phyloP scores from a whole-genome alignment of 2,329 filamentous ascomycete species.

The Alternaria gaisen region DNA sequence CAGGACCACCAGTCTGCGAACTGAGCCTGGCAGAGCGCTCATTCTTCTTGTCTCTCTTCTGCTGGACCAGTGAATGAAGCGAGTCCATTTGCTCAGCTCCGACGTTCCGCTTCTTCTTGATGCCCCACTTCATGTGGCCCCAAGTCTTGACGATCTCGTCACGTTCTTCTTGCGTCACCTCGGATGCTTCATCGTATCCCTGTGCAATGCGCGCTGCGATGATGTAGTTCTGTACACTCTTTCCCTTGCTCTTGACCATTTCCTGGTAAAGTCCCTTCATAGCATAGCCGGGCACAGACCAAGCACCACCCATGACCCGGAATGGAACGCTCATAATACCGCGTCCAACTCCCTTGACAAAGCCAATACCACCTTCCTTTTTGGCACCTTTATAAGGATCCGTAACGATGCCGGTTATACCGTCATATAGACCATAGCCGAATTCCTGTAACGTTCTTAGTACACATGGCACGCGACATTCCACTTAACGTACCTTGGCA shows the following conservation, averaged over 20 bases:
- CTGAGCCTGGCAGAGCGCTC: constrained; percentile 44
- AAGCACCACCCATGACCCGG: constrained; percentile 76
- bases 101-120: constrained; percentile 65
- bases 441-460: constrained; percentile 64
- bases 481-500: constrained; percentile 63
- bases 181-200: constrained; percentile 71
- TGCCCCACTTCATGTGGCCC: constrained; percentile 67
- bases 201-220: constrained; percentile 78
- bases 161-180: constrained; percentile 66
- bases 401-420: constrained; percentile 80
- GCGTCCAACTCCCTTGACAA: constrained; percentile 83
- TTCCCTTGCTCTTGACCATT: constrained; percentile 74
- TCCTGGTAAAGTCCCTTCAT: constrained; percentile 85
- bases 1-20: constrained; percentile 9
- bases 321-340: constrained; percentile 82
- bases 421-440: constrained; percentile 80
- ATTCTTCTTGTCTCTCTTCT: constrained; percentile 45
- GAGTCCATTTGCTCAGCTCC: constrained; percentile 60
- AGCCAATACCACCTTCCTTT: constrained; percentile 71
- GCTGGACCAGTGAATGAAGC: constrained; percentile 54
- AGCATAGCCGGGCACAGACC: constrained; percentile 77
- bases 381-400: constrained; percentile 76
- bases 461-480: not conserved
- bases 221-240: constrained; percentile 80
- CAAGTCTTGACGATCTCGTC: constrained; percentile 72